Conservation (phyloP, 768 basidiomycete species). For the Calocybe indica region DNA sequence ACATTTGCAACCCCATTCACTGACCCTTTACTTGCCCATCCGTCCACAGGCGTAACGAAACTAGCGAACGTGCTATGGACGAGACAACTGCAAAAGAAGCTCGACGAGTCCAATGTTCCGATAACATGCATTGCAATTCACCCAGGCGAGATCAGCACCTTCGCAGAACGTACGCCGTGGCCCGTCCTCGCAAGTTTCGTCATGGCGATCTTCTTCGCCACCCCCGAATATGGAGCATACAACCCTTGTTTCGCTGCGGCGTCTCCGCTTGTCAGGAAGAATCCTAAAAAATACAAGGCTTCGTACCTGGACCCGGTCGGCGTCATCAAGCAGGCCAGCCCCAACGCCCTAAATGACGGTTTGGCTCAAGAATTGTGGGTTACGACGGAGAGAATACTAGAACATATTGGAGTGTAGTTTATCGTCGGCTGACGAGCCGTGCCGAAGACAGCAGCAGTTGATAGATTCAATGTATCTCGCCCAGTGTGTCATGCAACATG, state of each 20-base stretch:
- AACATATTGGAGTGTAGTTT: constrained; percentile 13
- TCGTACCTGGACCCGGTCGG: constrained; percentile 31
- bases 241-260: constrained; percentile 36
- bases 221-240: constrained; percentile 27
- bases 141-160: constrained; percentile 29
- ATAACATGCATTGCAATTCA: constrained; percentile 27
- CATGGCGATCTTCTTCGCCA: constrained; percentile 18
- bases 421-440: too few species aligned
- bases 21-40: too few species aligned
- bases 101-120: constrained; percentile 22
- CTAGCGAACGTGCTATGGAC: constrained; percentile 45
- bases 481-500: too few species aligned
- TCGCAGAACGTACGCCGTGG: constrained; percentile 15
- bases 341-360: constrained; percentile 24
- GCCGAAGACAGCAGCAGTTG: too few species aligned
- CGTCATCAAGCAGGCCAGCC: constrained; percentile 15
- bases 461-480: too few species aligned
- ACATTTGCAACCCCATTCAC: neutral
- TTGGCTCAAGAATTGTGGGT: constrained; percentile 32
- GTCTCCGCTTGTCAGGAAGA: constrained; percentile 22
- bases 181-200: constrained; percentile 14
- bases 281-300: constrained; percentile 28
- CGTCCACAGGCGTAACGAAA: constrained; percentile 20
- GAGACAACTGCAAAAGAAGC: constrained; percentile 33
- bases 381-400: constrained; percentile 24